Base-by-base conservation (phyloP, 495 filamentous ascomycete species). In the Xylaria flabelliformis region DNA sequence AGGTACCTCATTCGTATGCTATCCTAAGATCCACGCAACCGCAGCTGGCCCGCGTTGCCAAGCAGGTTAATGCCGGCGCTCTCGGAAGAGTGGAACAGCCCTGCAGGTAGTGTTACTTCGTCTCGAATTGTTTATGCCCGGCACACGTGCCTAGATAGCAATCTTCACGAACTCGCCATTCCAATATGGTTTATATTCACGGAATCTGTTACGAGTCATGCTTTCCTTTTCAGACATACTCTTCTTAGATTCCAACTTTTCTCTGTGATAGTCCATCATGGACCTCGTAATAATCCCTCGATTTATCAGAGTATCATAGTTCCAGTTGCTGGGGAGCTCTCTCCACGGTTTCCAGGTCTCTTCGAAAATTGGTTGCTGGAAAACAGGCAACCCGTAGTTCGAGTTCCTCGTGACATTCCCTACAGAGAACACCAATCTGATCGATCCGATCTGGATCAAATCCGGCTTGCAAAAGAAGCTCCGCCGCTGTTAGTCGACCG, bases 1-100 rank as follows among this genome's bases (percentile, higher is more conserved):
- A 29, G 26, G 26, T 29, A 61, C 64, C 64, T 41, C 64, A 24
- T 32, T 41, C 6, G 53, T 50, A 65, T 48, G 67, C 53, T 21
- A 59, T 24, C 46, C 34, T 17, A 17, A 69, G 53, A 44, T 69
- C 53, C 67, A 36, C 55, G 55, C 67, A 32, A 66, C 17, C 26
- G 26, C 24, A 48, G 17, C 41, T 26, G 36, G 34, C 55, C 58
- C 44, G 69, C 55, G 42, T 34, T 42, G 69, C 59, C 59, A 71
- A 64, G 59, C 36, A 36, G 46, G 44, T 53, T 64, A 59, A 29
- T 50, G 34, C 69, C 69, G 59, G 69, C 42, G 46, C 24, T 32
- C 48, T 71, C 48, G 69, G 42, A 61, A 64, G 59, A 56, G 68
- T 70, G 58, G 34, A 70, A 64, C 59, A 62, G 69, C 69, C 56